Conservation (phyloP, 2,329 filamentous ascomycete genomes). For the Fonsecaea pugnacius region DNA sequence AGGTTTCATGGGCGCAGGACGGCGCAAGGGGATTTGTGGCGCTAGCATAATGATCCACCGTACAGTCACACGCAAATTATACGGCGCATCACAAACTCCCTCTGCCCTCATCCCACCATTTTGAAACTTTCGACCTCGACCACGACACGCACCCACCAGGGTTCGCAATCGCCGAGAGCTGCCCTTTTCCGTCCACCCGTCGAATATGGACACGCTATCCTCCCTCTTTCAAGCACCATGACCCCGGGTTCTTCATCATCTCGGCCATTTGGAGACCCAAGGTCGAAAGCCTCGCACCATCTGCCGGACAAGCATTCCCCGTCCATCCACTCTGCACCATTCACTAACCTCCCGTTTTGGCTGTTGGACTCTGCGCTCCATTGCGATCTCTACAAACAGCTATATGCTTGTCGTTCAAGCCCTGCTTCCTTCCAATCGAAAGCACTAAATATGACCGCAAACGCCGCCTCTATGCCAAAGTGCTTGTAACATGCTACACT, state of each 20-base stretch:
- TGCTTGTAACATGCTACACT: background rate
- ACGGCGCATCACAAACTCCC: background rate
- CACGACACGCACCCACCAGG: background rate
- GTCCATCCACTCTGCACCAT: background rate
- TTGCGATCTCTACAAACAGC: background rate
- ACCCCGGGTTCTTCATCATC: background rate
- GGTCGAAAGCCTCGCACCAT: background rate
- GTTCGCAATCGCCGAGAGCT: background rate
- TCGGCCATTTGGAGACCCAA: background rate
- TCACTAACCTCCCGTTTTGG: background rate
- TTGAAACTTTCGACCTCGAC: background rate
- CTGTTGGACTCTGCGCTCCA: background rate
- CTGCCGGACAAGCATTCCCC: conserved; percentile 5
- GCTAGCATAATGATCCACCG: background rate
- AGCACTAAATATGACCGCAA: background rate
- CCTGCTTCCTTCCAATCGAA: background rate
- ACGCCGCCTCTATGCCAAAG: background rate
- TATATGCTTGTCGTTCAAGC: background rate
- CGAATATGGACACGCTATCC: background rate
- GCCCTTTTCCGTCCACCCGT: background rate
- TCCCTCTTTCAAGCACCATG: background rate
- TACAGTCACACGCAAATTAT: background rate
- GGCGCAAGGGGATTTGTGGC: background rate
- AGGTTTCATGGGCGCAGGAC: background rate
- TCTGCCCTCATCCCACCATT: background rate